A percentile compares a stretch with the other conserved stretches of the same genome.
Conservation (phyloP, 495 filamentous ascomycete species). For the Emericellopsis terricola region DNA sequence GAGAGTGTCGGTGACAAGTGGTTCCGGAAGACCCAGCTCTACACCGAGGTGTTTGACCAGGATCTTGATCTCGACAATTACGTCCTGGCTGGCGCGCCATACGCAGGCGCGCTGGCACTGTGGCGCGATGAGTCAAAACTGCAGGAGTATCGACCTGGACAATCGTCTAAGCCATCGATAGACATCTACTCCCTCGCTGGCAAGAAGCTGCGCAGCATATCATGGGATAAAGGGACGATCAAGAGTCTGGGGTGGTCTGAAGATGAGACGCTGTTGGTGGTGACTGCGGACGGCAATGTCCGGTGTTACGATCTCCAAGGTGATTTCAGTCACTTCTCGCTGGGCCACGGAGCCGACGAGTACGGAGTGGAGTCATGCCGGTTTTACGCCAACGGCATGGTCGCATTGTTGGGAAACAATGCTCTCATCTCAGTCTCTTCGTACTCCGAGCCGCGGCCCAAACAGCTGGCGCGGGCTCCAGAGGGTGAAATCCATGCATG, state of each 20-base stretch:
- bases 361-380: slow-evolving; percentile 70
- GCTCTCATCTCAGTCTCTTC: slow-evolving; percentile 68
- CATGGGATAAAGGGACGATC: slow-evolving; percentile 87
- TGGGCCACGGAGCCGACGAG: slow-evolving; percentile 80
- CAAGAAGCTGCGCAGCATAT: slow-evolving; percentile 45
- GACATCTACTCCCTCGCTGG: slow-evolving; percentile 90
- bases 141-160: slow-evolving; percentile 52
- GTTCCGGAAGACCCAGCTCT: slow-evolving; percentile 84
- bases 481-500: slow-evolving; percentile 71
- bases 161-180: slow-evolving; percentile 63
- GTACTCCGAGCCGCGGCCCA: slow-evolving; percentile 83
- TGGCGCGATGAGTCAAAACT: slow-evolving; percentile 78
- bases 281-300: slow-evolving; percentile 80
- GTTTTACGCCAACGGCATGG: slow-evolving; percentile 84
- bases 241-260: slow-evolving; percentile 92
- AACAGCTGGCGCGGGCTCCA: slow-evolving; percentile 58
- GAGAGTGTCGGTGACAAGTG: slow-evolving; percentile 79
- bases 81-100: slow-evolving; percentile 82
- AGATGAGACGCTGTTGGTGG: slow-evolving; percentile 79
- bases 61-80: slow-evolving; percentile 93
- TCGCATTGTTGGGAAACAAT: slow-evolving; percentile 84
- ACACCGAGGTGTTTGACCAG: slow-evolving; percentile 78
- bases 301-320: slow-evolving; percentile 83
- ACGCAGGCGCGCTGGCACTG: slow-evolving; percentile 79
- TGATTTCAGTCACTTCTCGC: slow-evolving; percentile 89